phyloP scores from a whole-genome alignment of 2,329 filamentous ascomycete species.

The Emergomyces orientalis region DNA sequence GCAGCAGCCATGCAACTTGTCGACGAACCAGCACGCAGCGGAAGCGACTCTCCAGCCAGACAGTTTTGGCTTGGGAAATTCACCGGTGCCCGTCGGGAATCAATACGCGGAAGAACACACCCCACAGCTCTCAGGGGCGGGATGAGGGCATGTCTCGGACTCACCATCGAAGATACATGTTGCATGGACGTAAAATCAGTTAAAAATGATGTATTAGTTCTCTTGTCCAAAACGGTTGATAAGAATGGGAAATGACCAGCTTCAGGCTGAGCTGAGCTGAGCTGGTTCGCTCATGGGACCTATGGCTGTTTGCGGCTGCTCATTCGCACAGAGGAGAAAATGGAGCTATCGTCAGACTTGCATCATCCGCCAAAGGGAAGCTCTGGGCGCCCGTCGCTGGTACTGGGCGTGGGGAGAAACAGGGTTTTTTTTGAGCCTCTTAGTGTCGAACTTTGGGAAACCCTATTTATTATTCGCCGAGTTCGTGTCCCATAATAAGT shows the following conservation, averaged over 20 bases:
- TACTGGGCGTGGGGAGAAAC: neutral
- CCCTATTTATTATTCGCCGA: too few relatives aligned
- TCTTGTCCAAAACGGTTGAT: neutral
- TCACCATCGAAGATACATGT: neutral
- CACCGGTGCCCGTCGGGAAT: neutral
- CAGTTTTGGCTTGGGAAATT: neutral
- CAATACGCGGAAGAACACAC: neutral
- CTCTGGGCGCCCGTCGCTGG: neutral
- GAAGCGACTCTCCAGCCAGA: neutral
- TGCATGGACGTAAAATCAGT: neutral
- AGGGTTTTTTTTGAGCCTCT: neutral
- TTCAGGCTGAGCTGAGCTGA: neutral
- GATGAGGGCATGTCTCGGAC: neutral
- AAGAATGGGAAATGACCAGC: neutral
- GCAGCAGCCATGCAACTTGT: constrained; percentile 1
- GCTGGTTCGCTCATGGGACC: neutral
- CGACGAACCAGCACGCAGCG: neutral
- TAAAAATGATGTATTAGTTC: neutral
- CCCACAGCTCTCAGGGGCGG: neutral
- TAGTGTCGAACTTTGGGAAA: neutral
- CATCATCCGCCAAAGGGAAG: neutral
- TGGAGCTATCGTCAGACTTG: constrained; percentile 1
- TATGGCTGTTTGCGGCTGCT: neutral
- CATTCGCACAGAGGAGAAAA: neutral
- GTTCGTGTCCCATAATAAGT: too few relatives aligned